A percentile compares a stretch with the other conserved stretches of the same genome.
phyloP scores from a whole-genome alignment of 2,329 filamentous ascomycete species.

The Coleophoma eucalyptorum region DNA sequence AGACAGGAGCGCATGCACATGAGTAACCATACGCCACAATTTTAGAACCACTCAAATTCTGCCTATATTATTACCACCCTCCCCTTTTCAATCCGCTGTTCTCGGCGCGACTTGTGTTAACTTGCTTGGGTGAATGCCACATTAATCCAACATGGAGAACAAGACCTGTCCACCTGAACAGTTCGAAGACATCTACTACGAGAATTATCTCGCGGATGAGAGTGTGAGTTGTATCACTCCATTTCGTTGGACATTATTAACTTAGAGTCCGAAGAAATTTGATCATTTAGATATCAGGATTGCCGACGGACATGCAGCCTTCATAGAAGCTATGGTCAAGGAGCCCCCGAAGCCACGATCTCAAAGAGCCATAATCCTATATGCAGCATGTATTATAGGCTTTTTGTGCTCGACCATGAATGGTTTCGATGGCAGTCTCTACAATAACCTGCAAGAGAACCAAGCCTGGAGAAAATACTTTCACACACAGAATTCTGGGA shows the following conservation, averaged over 20 bases:
- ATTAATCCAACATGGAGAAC: neutral
- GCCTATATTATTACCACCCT: neutral
- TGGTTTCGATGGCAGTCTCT: slow-evolving; percentile 45
- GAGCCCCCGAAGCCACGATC: slow-evolving; percentile 40
- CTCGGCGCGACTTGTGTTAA: neutral
- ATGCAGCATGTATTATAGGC: slow-evolving; percentile 37
- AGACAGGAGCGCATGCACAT: neutral
- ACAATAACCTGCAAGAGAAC: slow-evolving; percentile 41
- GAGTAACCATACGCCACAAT: neutral
- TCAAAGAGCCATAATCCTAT: slow-evolving; percentile 34
- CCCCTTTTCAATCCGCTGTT: neutral
- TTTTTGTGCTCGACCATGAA: slow-evolving; percentile 47
- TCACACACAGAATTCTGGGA: slow-evolving; percentile 33
- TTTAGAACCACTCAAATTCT: neutral
- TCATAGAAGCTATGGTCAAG: slow-evolving; percentile 47
- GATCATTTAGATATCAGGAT: neutral
- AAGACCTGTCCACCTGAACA: neutral
- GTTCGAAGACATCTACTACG: neutral
- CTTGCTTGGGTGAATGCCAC: neutral
- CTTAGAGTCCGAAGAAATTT: neutral
- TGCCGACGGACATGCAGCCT: slow-evolving; percentile 40
- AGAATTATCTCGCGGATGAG: neutral
- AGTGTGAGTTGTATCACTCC: neutral
- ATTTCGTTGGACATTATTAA: neutral
- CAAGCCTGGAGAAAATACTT: slow-evolving; percentile 35